Evolutionary conservation across 345 rosid genomes (phyloP).

Genomic region (Schrenkiella parvula): DNA sequence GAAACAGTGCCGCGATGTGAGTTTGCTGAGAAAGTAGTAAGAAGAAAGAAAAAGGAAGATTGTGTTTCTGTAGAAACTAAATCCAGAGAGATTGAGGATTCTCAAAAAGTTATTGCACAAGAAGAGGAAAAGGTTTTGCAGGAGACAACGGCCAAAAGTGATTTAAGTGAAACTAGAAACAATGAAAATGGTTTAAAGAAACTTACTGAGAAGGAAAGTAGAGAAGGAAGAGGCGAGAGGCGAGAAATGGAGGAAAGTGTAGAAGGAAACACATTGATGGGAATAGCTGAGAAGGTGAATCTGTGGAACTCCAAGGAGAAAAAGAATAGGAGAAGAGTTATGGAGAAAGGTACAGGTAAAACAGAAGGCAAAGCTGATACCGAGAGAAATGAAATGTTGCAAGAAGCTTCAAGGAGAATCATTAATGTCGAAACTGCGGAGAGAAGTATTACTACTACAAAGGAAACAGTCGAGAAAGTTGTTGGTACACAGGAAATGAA

Average conservation of each 20-base stretch:
- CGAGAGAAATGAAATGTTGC: slow-evolving; percentile 5
- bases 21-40: background rate
- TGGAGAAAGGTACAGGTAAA: slow-evolving; percentile 2
- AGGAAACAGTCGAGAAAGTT: slow-evolving; percentile 5
- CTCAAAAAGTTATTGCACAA: slow-evolving; percentile 1
- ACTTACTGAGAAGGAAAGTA: slow-evolving; percentile 11
- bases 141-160: background rate
- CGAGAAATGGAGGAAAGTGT: background rate
- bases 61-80: slow-evolving; percentile 12
- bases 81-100: background rate
- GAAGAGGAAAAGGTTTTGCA: slow-evolving; percentile 7
- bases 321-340: slow-evolving; percentile 6
- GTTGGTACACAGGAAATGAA: background rate
- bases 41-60: slow-evolving; percentile 12
- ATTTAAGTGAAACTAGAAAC: background rate
- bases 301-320: slow-evolving; percentile 32
- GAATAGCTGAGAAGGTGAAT: slow-evolving; percentile 37
- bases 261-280: slow-evolving; percentile 16
- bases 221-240: background rate
- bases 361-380: background rate
- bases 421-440: slow-evolving; percentile 20
- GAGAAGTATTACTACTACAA: slow-evolving; percentile 20
- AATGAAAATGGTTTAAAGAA: background rate
- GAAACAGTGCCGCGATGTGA: background rate
- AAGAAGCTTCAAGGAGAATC: slow-evolving; percentile 33